These are phyloP conservation scores for Lentinula detonsa DNA, from an alignment of 768 basidiomycete genomes.

Conservation along the genomic window DNA sequence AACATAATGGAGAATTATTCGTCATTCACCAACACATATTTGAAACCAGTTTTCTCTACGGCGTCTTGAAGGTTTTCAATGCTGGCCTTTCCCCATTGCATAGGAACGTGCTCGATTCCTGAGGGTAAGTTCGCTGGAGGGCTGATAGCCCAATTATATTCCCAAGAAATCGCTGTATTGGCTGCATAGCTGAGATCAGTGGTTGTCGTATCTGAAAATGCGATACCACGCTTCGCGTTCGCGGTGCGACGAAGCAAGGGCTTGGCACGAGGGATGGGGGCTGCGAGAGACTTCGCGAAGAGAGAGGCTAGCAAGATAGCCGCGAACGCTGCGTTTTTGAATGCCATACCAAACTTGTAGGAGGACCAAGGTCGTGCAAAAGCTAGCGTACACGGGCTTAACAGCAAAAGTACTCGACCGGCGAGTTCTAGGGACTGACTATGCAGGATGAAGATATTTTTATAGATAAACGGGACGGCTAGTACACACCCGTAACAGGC, in stretches of 20 bases:
- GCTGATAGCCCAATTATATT: neutral
- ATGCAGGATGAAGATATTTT: neutral
- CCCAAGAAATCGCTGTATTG: conserved; percentile 2
- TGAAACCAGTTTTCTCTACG: neutral
- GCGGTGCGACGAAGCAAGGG: neutral
- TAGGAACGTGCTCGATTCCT: conserved; percentile 1
- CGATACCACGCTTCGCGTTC: conserved; percentile 4
- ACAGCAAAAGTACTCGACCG: neutral
- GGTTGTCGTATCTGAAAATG: neutral
- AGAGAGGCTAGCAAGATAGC: neutral
- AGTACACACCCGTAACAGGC: neutral
- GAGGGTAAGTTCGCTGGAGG: neutral
- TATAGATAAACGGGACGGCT: neutral
- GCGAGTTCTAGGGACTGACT: neutral
- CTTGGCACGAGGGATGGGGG: neutral
- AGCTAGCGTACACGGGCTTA: neutral
- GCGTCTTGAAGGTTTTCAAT: neutral
- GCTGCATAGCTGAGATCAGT: neutral
- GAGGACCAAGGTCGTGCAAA: neutral
- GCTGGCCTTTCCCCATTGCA: conserved; percentile 1
- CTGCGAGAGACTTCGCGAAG: neutral
- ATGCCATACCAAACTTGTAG: neutral
- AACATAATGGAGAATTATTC: neutral
- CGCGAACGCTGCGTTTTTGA: neutral
- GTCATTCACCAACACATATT: neutral